A percentile compares a stretch with the other conserved stretches of the same genome.
Conservation (phyloP, 495 filamentous ascomycete genomes). For the Lindgomyces ingoldianus region DNA sequence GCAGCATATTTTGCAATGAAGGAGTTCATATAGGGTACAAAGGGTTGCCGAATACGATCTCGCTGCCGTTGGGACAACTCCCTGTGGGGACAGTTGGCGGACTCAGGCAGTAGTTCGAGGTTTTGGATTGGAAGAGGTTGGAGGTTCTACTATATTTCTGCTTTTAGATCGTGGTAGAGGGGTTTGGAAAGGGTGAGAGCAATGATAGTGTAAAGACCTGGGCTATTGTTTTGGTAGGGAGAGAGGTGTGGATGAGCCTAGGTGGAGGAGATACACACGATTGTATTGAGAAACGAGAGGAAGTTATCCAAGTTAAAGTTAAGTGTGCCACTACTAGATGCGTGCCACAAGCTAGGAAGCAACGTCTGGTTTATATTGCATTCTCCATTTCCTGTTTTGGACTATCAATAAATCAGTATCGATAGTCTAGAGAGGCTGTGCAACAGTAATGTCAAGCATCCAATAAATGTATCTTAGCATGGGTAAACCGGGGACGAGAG, state of each 20-base stretch:
- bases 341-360: too few species aligned
- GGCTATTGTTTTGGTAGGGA: not conserved
- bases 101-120: conserved; percentile 5
- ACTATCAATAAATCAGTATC: too few species aligned
- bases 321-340: too few species aligned
- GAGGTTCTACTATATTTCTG: conserved; percentile 12
- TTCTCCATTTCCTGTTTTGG: too few species aligned
- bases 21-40: conserved; percentile 17
- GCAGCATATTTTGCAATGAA: conserved; percentile 1
- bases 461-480: too few species aligned
- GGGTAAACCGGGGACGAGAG: too few species aligned
- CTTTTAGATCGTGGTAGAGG: conserved; percentile 30
- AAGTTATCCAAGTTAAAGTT: not conserved
- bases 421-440: too few species aligned
- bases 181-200: conserved; percentile 4
- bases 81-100: not conserved
- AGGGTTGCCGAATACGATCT: conserved; percentile 15
- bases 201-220: conserved; percentile 13
- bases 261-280: not conserved
- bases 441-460: too few species aligned
- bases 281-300: not conserved
- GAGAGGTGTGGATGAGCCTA: not conserved
- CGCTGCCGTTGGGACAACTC: conserved; percentile 26
- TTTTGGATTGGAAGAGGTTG: conserved; percentile 21
- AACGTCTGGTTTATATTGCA: too few species aligned